These are phyloP conservation scores for Monilinia laxa DNA, from an alignment of 2,329 filamentous ascomycete genomes.

Conservation along the genomic window DNA sequence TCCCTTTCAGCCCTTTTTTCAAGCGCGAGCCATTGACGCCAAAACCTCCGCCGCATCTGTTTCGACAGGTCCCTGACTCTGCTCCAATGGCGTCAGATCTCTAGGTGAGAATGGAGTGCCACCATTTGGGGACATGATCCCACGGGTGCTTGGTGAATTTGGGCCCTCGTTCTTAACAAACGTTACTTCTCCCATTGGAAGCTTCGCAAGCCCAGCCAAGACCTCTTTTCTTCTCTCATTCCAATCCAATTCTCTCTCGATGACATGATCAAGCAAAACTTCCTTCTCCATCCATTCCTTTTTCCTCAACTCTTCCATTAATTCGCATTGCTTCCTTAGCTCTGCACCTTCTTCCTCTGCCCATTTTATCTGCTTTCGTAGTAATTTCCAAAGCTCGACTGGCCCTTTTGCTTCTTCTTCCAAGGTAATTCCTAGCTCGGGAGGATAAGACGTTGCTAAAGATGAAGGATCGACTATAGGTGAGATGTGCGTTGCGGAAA, in stretches of 20 bases:
- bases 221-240: slow-evolving; percentile 58
- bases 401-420: slow-evolving; percentile 63
- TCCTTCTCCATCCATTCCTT: slow-evolving; percentile 80
- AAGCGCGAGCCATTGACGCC: slow-evolving; percentile 34
- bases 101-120: slow-evolving; percentile 18
- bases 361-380: slow-evolving; percentile 68
- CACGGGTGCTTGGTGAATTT: slow-evolving; percentile 10
- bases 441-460: slow-evolving; percentile 38
- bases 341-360: slow-evolving; percentile 64
- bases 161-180: slow-evolving; percentile 4
- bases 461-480: slow-evolving; percentile 41
- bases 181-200: slow-evolving; percentile 32
- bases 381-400: slow-evolving; percentile 63
- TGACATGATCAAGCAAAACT: slow-evolving; percentile 70
- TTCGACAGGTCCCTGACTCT: slow-evolving; percentile 21
- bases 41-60: slow-evolving; percentile 36
- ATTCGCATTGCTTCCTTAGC: slow-evolving; percentile 63
- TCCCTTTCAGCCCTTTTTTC: slow-evolving; percentile 1
- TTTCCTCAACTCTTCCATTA: slow-evolving; percentile 64
- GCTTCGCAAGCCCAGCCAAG: slow-evolving; percentile 46
- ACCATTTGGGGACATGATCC: slow-evolving; percentile 19
- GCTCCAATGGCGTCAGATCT: slow-evolving; percentile 23
- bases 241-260: slow-evolving; percentile 66
- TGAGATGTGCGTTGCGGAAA: slow-evolving; percentile 47
- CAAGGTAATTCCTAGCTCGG: slow-evolving; percentile 59